phyloP scores from a whole-genome alignment of 1,284 basidiomycete genomes.

The Singerocomus rubriflavus region DNA sequence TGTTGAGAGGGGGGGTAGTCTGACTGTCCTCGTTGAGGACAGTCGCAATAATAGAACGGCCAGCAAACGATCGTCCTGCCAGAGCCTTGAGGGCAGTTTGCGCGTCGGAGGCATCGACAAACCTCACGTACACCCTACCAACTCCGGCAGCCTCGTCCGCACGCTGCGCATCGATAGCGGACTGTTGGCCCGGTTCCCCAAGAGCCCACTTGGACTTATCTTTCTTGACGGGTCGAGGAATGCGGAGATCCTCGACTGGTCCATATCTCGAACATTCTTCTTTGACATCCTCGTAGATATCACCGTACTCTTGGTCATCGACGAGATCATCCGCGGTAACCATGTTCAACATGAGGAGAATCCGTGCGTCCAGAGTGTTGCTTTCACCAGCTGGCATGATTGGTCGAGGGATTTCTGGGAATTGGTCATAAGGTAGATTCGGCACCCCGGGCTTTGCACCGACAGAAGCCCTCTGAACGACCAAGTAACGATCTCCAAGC shows the following conservation, averaged over 20 bases:
- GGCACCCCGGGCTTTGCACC: conserved; percentile 76
- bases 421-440: conserved; percentile 65
- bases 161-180: conserved; percentile 62
- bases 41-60: conserved; percentile 84
- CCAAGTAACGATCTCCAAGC: conserved; percentile 92
- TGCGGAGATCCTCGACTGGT: conserved; percentile 78
- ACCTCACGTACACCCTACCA: conserved; percentile 92
- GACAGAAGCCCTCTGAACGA: conserved; percentile 95
- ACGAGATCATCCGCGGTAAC: conserved; percentile 91
- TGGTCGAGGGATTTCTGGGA: conserved; percentile 74
- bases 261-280: conserved; percentile 90
- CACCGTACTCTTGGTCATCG: conserved; percentile 90
- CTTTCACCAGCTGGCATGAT: conserved; percentile 78
- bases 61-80: conserved; percentile 90
- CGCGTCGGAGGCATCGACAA: conserved; percentile 58
- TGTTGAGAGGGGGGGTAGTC: conserved; percentile 72
- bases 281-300: conserved; percentile 93
- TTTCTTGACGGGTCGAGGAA: conserved; percentile 86
- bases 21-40: conserved; percentile 76
- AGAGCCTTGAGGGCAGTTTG: conserved; percentile 75
- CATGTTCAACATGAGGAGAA: conserved; percentile 99
- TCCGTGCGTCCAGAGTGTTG: conserved; percentile 62
- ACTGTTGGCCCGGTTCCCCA: conserved; percentile 59
- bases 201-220: conserved; percentile 77
- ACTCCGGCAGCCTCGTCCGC: conserved; percentile 88